phyloP scores from a whole-genome alignment of 768 basidiomycete genomes.

The Lyophyllum atratum region DNA sequence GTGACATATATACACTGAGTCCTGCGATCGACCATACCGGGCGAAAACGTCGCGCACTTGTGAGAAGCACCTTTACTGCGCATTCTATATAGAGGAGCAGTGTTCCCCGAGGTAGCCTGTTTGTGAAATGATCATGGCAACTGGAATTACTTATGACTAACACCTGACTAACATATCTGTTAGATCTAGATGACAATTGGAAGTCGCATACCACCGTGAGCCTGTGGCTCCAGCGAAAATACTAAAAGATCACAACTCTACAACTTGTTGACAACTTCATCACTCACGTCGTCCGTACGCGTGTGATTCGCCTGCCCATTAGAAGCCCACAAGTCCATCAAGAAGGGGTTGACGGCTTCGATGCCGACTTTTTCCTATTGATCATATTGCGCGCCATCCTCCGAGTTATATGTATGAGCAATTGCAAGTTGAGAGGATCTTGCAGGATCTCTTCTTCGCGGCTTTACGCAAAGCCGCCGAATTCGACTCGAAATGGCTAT shows the following conservation, averaged over 20 bases:
- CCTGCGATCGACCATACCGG: not conserved
- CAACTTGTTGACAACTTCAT: too few species aligned
- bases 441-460: too few species aligned
- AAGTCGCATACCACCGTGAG: not conserved
- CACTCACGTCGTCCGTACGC: too few species aligned
- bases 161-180: not conserved
- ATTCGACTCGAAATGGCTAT: not conserved
- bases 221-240: not conserved
- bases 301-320: not conserved
- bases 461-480: too few species aligned
- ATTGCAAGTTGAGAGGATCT: too few species aligned
- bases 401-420: too few species aligned
- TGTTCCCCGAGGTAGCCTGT: not conserved
- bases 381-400: too few species aligned
- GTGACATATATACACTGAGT: not conserved
- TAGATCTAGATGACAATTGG: too few species aligned
- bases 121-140: too few species aligned
- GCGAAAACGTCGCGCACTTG: conserved; percentile 4
- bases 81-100: not conserved
- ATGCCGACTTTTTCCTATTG: not conserved
- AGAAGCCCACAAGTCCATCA: not conserved
- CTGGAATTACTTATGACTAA: not conserved
- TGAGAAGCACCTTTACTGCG: conserved; percentile 1
- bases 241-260: not conserved
- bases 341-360: not conserved